A percentile compares a stretch with the other conserved stretches of the same genome.
These are phyloP conservation scores for Pseudocercospora eumusae DNA, from an alignment of 2,329 filamentous ascomycete genomes.

Conservation along the genomic window DNA sequence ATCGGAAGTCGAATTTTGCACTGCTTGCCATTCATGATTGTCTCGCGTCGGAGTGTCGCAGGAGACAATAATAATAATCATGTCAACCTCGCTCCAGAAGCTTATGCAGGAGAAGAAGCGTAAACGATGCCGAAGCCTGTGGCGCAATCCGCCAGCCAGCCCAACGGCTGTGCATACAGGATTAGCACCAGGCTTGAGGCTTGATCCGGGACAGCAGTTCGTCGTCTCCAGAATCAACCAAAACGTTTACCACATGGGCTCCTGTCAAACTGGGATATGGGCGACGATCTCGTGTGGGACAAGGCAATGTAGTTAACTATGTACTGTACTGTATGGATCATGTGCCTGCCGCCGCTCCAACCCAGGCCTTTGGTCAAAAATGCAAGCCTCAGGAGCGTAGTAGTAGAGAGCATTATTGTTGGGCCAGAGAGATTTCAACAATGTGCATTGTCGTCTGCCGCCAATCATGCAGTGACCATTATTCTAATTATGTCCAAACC, in stretches of 20 bases:
- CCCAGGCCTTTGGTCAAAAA: conserved; percentile 11
- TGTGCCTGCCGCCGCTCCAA: background rate
- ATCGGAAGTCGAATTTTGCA: background rate
- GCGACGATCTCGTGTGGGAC: conserved; percentile 7
- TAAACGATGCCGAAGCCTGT: conserved; percentile 9
- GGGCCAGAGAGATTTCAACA: conserved; percentile 7
- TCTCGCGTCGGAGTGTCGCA: background rate
- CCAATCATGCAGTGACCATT: conserved; percentile 2
- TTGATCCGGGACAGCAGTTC: conserved; percentile 6
- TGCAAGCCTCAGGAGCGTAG: conserved; percentile 20
- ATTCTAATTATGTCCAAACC: conserved; percentile 1
- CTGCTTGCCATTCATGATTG: background rate
- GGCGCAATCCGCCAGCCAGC: conserved; percentile 11
- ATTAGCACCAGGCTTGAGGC: conserved; percentile 14
- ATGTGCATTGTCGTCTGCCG: conserved; percentile 13
- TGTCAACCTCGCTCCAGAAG: conserved; percentile 6
- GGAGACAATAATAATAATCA: background rate
- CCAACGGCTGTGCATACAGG: conserved; percentile 17
- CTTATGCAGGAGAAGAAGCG: background rate
- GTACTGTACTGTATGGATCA: background rate
- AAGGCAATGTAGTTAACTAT: background rate
- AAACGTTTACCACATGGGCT: conserved; percentile 7
- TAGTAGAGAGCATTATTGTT: conserved; percentile 3
- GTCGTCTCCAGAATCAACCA: conserved; percentile 1
- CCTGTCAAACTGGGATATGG: conserved; percentile 3